These are phyloP conservation scores for Stereocaulon alpinum DNA, from an alignment of 495 filamentous ascomycete species.

Conservation along the genomic window DNA sequence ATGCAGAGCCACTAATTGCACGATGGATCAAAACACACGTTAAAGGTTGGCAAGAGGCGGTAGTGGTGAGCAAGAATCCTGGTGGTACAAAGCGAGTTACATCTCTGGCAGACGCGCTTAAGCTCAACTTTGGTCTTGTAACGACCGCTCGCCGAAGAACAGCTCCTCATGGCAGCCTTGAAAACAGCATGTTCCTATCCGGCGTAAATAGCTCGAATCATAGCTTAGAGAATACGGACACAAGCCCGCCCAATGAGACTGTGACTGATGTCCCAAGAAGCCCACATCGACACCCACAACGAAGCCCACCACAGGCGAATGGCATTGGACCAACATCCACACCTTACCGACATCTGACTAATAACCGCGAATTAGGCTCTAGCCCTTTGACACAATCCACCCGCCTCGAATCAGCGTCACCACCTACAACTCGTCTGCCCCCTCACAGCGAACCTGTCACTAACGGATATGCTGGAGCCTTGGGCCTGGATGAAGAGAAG, in stretches of 20 bases:
- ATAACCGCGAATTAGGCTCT: constrained; percentile 6
- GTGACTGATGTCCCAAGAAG: constrained; percentile 16
- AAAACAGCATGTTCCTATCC: constrained; percentile 45
- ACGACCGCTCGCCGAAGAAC: constrained; percentile 78
- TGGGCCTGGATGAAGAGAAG: constrained; percentile 21
- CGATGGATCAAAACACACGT: constrained; percentile 91
- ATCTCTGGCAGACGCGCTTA: constrained; percentile 89
- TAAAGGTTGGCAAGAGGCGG: constrained; percentile 74
- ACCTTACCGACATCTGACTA: constrained; percentile 15
- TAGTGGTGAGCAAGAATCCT: constrained; percentile 96
- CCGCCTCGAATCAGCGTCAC: constrained; percentile 18
- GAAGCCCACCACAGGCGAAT: constrained; percentile 11
- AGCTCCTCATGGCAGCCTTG: constrained; percentile 38
- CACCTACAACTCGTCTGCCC: constrained; percentile 12
- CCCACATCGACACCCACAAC: constrained; percentile 7
- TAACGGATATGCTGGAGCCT: constrained; percentile 25
- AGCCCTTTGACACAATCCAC: constrained; percentile 20
- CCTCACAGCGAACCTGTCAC: constrained; percentile 30
- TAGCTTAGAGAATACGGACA: constrained; percentile 7
- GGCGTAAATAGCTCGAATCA: constrained; percentile 23
- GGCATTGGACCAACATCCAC: constrained; percentile 7
- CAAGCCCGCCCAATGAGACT: not conserved
- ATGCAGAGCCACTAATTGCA: constrained; percentile 91
- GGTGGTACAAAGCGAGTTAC: constrained; percentile 95
- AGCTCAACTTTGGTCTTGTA: constrained; percentile 94